Percentiles rank a stretch among this genome's conserved stretches.
phyloP scores from a whole-genome alignment of 371 early-diverging fungal genomes.

The Apophysomyces variabilis region DNA sequence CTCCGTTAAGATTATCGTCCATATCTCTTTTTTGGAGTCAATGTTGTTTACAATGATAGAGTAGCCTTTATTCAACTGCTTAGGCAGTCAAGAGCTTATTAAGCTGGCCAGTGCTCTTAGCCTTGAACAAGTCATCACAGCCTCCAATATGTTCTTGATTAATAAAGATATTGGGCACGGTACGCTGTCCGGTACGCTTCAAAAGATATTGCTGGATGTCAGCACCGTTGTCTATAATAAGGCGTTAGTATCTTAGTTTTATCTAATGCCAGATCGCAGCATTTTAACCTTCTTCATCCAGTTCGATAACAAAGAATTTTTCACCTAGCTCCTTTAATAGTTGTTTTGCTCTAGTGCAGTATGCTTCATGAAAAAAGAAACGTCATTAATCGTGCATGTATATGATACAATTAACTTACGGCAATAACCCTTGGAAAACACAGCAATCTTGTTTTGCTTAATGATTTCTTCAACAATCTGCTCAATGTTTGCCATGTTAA shows the following conservation, averaged over 20 bases:
- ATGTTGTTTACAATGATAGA: too few species aligned
- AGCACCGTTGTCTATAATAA: conserved; percentile 57
- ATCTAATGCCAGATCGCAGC: background rate
- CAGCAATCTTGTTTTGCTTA: conserved; percentile 23
- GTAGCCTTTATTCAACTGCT: background rate
- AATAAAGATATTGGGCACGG: conserved; percentile 91
- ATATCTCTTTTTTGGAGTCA: too few species aligned
- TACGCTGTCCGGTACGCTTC: conserved; percentile 73
- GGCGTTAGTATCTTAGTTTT: conserved; percentile 14
- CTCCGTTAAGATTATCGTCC: too few species aligned
- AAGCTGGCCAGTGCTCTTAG: conserved; percentile 57
- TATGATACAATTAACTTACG: conserved; percentile 38
- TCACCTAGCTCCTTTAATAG: conserved; percentile 48
- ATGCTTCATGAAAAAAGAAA: conserved; percentile 38
- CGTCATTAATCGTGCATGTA: background rate
- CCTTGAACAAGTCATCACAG: conserved; percentile 63
- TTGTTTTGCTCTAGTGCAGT: conserved; percentile 72
- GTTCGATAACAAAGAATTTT: conserved; percentile 51
- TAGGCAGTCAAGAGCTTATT: conserved; percentile 39
- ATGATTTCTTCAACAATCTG: conserved; percentile 5
- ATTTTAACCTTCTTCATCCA: conserved; percentile 42
- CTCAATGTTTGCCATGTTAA: background rate
- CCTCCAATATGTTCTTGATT: conserved; percentile 82
- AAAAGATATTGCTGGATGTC: conserved; percentile 74
- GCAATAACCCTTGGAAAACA: conserved; percentile 86